Evolutionary conservation across 495 filamentous ascomycete species (phyloP).

Genomic region (Poronia punctata): DNA sequence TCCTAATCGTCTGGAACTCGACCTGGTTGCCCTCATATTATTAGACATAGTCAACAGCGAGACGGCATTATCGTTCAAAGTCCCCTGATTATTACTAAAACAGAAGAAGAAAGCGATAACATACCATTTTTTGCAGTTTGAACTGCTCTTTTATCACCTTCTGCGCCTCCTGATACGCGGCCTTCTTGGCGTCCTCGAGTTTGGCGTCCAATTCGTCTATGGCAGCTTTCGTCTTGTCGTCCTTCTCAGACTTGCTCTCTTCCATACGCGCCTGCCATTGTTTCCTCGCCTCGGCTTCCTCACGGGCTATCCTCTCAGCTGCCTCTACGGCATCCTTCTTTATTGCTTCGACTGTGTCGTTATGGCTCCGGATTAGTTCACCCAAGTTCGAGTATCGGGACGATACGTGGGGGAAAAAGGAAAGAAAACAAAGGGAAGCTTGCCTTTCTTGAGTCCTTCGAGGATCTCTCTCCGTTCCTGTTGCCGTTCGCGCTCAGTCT

Average conservation of each 20-base stretch:
- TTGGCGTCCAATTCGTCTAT: conserved; percentile 25
- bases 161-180: conserved; percentile 9
- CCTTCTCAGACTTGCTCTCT: conserved; percentile 2
- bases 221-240: conserved; percentile 10
- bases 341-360: conserved; percentile 3
- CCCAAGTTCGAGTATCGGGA: not conserved
- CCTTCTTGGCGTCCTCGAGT: conserved; percentile 15
- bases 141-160: conserved; percentile 1
- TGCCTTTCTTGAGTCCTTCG: conserved; percentile 6
- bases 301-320: conserved; percentile 4
- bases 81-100: no score
- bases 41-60: no score
- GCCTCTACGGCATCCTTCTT: conserved; percentile 2
- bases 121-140: conserved; percentile 1
- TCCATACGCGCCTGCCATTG: conserved; percentile 17
- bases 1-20: conserved; percentile 32
- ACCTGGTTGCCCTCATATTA: conserved; percentile 24
- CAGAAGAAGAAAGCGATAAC: not conserved
- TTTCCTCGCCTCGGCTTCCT: conserved; percentile 3
- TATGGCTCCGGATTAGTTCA: no score
- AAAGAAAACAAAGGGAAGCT: no score
- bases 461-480: conserved; percentile 1
- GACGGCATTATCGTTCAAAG: no score
- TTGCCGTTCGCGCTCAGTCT: conserved; percentile 1
- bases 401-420: no score